These are phyloP conservation scores for Vaccinium vitisidaea DNA, from an alignment of 148 eudicot genomes.

Conservation along the genomic window DNA sequence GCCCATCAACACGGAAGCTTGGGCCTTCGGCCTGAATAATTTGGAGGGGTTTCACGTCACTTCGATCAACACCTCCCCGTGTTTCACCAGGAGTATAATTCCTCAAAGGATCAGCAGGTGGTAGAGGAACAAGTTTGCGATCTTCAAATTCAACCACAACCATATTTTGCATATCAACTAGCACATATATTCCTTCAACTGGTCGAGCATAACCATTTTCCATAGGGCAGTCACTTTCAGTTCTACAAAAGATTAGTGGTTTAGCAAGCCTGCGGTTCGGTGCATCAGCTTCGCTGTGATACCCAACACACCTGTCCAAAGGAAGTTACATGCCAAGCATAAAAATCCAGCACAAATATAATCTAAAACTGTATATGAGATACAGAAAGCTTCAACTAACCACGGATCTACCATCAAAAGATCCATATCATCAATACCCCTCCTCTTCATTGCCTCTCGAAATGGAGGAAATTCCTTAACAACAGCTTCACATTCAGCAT, in stretches of 20 bases:
- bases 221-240: slow-evolving; percentile 99
- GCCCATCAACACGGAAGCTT: slow-evolving; percentile 90
- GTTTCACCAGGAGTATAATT: slow-evolving; percentile 94
- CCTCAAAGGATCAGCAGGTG: slow-evolving; percentile 96
- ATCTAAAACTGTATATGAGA: background rate
- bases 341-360: background rate
- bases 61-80: slow-evolving; percentile 95
- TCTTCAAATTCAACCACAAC: slow-evolving; percentile 95
- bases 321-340: background rate
- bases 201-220: slow-evolving; percentile 99
- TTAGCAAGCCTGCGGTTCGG: slow-evolving; percentile 93
- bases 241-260: slow-evolving; percentile 90
- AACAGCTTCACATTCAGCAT: slow-evolving; percentile 97
- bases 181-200: slow-evolving; percentile 93
- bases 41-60: slow-evolving; percentile 88
- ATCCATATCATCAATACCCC: slow-evolving; percentile 98
- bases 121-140: slow-evolving; percentile 87
- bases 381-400: slow-evolving; percentile 41
- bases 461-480: slow-evolving; percentile 91
- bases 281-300: slow-evolving; percentile 83
- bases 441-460: slow-evolving; percentile 87
- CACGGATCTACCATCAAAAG: slow-evolving; percentile 97
- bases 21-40: slow-evolving; percentile 97
- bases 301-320: slow-evolving; percentile 84
- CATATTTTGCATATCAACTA: slow-evolving; percentile 97